Evolutionary conservation across 2,329 filamentous ascomycete species (phyloP).

Genomic region (Paecilomyces sp.): DNA sequence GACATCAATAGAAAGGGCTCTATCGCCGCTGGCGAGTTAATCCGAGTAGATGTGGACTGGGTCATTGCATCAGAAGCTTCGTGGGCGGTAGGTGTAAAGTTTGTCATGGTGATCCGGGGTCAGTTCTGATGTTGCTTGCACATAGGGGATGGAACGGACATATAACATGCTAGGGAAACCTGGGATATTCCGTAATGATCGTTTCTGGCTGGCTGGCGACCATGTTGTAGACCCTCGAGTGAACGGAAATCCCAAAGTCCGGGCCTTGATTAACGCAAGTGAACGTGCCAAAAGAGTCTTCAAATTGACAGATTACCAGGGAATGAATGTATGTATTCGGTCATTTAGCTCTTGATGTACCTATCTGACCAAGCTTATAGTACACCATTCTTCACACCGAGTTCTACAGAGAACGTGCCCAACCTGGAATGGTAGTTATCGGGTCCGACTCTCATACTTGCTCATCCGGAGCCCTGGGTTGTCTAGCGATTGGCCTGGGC

Average conservation of each 20-base stretch:
- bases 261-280: constrained; percentile 28
- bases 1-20: constrained; percentile 27
- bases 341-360: not conserved
- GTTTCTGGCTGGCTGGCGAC: constrained; percentile 46
- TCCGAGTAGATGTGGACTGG: constrained; percentile 41
- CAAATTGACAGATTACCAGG: constrained; percentile 40
- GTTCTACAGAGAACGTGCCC: constrained; percentile 37
- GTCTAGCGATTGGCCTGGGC: constrained; percentile 40
- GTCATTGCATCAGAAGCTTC: constrained; percentile 39
- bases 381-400: constrained; percentile 43
- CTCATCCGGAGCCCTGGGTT: constrained; percentile 35
- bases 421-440: constrained; percentile 39
- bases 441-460: constrained; percentile 44
- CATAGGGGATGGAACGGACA: constrained; percentile 34
- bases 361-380: constrained; percentile 6
- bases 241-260: constrained; percentile 27
- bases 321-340: constrained; percentile 23
- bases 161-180: constrained; percentile 35
- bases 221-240: constrained; percentile 42
- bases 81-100: constrained; percentile 25
- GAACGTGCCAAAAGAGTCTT: constrained; percentile 33
- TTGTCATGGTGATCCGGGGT: no score
- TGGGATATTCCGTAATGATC: constrained; percentile 43
- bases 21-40: constrained; percentile 32
- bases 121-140: no score